These are phyloP conservation scores for Triadica sebifera DNA, from an alignment of 345 rosid species.

Conservation along the genomic window DNA sequence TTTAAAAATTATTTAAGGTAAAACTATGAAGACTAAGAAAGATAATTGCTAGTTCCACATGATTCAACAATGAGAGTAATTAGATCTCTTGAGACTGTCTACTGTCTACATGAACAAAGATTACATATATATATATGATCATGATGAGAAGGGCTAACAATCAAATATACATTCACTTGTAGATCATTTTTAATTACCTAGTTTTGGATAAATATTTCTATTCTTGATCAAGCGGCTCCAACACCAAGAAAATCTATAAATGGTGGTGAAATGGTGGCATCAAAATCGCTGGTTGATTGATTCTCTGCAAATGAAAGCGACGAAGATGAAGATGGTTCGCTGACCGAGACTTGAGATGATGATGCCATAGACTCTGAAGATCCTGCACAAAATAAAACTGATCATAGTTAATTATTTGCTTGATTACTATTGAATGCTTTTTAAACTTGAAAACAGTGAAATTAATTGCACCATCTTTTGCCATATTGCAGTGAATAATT, in stretches of 20 bases:
- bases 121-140: too few species aligned
- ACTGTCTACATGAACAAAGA: not conserved
- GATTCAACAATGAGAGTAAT: too few species aligned
- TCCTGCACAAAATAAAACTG: slow-evolving; percentile 22
- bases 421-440: slow-evolving; percentile 34
- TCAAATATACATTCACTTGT: not conserved
- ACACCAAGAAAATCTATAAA: slow-evolving; percentile 67
- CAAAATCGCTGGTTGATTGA: slow-evolving; percentile 22
- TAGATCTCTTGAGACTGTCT: not conserved
- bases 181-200: slow-evolving; percentile 8
- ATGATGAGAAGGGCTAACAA: too few species aligned
- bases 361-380: slow-evolving; percentile 39
- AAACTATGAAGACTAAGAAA: too few species aligned
- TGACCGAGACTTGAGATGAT: slow-evolving; percentile 45
- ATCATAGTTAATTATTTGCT: slow-evolving; percentile 5
- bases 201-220: too few species aligned
- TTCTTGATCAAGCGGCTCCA: slow-evolving; percentile 26
- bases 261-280: slow-evolving; percentile 33
- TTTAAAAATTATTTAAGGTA: too few species aligned
- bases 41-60: not conserved
- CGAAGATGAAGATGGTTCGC: slow-evolving; percentile 39
- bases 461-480: slow-evolving; percentile 23
- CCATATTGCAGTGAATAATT: slow-evolving; percentile 21
- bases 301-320: slow-evolving; percentile 33
- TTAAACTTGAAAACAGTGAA: slow-evolving; percentile 17